phyloP scores from a whole-genome alignment of 495 filamentous ascomycete genomes.

The Polyplosphaeria fusca region DNA sequence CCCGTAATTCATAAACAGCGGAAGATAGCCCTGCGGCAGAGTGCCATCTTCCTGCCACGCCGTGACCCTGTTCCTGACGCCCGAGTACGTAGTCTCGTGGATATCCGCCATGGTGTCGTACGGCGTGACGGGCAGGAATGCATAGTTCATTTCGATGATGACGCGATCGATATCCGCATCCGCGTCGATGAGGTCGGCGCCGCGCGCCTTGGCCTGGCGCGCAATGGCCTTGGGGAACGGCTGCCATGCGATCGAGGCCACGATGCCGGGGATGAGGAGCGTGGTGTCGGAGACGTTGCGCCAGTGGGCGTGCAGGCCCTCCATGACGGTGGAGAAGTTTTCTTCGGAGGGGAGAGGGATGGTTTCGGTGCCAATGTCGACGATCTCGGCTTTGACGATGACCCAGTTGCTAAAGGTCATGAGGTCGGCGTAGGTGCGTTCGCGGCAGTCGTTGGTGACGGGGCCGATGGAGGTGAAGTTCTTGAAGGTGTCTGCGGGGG shows the following conservation, averaged over 20 bases:
- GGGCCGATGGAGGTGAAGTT: slow-evolving; percentile 53
- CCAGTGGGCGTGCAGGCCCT: slow-evolving; percentile 53
- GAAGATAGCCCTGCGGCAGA: slow-evolving; percentile 53
- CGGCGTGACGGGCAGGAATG: slow-evolving; percentile 2
- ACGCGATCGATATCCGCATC: slow-evolving; percentile 18
- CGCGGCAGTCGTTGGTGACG: slow-evolving; percentile 49
- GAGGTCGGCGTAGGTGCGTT: slow-evolving; percentile 52
- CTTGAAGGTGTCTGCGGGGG: slow-evolving; percentile 53
- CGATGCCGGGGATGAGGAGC: slow-evolving; percentile 46
- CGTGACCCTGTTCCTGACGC: slow-evolving; percentile 34
- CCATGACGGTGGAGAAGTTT: slow-evolving; percentile 45
- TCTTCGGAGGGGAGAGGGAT: slow-evolving; percentile 50
- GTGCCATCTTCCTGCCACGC: slow-evolving; percentile 25
- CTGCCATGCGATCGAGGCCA: slow-evolving; percentile 57
- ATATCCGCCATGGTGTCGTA: slow-evolving; percentile 38
- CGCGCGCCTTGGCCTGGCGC: neutral
- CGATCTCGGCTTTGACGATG: slow-evolving; percentile 43
- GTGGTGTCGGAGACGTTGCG: slow-evolving; percentile 43
- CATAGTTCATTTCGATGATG: slow-evolving; percentile 28
- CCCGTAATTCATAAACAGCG: slow-evolving; percentile 61
- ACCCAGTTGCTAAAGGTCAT: slow-evolving; percentile 38
- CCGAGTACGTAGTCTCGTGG: slow-evolving; percentile 34
- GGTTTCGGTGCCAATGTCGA: slow-evolving; percentile 58
- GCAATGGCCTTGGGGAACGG: slow-evolving; percentile 52
- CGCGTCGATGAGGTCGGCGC: slow-evolving; percentile 19